These are phyloP conservation scores for Aegilops speltoides DNA, from an alignment of 176 grass and related monocot genomes.

Conservation along the genomic window DNA sequence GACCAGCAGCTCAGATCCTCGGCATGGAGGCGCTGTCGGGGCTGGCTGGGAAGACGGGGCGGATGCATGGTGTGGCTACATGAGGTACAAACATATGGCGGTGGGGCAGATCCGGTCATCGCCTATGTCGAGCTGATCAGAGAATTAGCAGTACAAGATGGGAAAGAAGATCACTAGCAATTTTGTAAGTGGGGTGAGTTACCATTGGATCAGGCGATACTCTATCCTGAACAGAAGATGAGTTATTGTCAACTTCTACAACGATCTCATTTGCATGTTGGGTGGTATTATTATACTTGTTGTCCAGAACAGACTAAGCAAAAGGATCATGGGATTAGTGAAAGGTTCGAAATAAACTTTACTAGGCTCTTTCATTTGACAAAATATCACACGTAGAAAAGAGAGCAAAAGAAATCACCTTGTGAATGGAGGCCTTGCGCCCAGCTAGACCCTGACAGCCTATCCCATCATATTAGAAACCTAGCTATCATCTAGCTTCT, in stretches of 20 bases:
- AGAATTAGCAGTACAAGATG: neutral
- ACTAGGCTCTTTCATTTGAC: neutral
- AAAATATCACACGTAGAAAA: neutral
- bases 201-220: slow-evolving; percentile 46
- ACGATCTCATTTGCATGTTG: slow-evolving; percentile 56
- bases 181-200: neutral
- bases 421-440: slow-evolving; percentile 27
- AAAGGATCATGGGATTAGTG: neutral
- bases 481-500: slow-evolving; percentile 40
- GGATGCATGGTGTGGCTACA: too few species aligned
- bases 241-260: slow-evolving; percentile 42
- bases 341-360: neutral
- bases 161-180: neutral
- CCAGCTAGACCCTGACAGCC: slow-evolving; percentile 34
- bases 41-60: too few species aligned
- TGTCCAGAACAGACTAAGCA: slow-evolving; percentile 37
- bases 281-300: slow-evolving; percentile 37
- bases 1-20: too few species aligned
- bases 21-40: too few species aligned
- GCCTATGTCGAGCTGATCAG: neutral
- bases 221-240: slow-evolving; percentile 46
- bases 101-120: too few species aligned
- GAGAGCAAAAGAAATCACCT: slow-evolving; percentile 22
- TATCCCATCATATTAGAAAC: slow-evolving; percentile 24
- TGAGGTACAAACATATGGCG: too few species aligned